Evolutionary conservation across 2,329 filamentous ascomycete species (phyloP).

Genomic region (Microsporum ferrugineum): DNA sequence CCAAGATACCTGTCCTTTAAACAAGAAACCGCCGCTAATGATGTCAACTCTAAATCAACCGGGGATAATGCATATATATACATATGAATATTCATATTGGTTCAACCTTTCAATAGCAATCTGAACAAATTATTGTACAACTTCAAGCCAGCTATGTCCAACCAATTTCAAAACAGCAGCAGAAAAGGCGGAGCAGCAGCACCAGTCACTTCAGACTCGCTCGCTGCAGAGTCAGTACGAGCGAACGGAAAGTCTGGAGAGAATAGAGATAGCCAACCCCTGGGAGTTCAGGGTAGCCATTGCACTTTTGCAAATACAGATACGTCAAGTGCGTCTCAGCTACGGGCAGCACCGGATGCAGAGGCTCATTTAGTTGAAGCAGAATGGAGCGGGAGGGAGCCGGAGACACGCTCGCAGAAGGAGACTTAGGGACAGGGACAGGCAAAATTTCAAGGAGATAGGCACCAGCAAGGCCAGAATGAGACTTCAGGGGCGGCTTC

Average conservation of each 20-base stretch:
- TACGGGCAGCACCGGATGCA: conserved; percentile 39
- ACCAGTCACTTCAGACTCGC: conserved; percentile 53
- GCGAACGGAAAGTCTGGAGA: conserved; percentile 49
- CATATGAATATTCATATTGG: not conserved
- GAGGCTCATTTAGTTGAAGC: conserved; percentile 31
- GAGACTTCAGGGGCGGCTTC: not conserved
- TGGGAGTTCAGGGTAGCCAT: conserved; percentile 40
- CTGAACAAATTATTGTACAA: not conserved
- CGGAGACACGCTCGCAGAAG: conserved; percentile 18
- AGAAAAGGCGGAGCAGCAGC: conserved; percentile 51
- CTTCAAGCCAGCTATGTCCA: conserved; percentile 28
- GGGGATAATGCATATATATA: not conserved
- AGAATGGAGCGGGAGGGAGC: conserved; percentile 20
- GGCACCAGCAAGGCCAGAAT: not conserved
- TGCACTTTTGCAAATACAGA: conserved; percentile 48
- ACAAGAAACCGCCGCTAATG: not conserved
- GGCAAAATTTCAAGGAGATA: conserved; percentile 15
- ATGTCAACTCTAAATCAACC: not conserved
- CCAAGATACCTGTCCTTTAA: not conserved
- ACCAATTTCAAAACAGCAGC: conserved; percentile 38
- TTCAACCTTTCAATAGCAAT: not conserved
- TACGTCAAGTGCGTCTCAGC: conserved; percentile 41
- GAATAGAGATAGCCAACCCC: conserved; percentile 45
- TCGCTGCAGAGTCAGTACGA: conserved; percentile 61
- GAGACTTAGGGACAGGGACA: conserved; percentile 15